Base-by-base conservation (phyloP, 495 filamentous ascomycete species). In the Barbatosphaeria neglecta region DNA sequence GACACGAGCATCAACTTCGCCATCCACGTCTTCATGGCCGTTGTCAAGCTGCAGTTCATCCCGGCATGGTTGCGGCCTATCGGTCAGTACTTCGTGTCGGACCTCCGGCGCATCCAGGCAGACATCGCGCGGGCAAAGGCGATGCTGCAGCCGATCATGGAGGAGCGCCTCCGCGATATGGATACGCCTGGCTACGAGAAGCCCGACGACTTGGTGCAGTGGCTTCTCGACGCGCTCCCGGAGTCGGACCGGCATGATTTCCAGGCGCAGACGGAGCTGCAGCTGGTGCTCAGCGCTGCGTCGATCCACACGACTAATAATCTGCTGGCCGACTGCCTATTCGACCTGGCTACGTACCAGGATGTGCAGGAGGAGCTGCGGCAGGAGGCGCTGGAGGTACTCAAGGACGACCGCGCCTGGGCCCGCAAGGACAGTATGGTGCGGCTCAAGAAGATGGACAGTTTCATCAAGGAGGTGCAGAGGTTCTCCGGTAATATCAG, bases 401-500 rank as follows among this genome's bases (percentile, higher is more conserved):
- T 74, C 2, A 48, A 50, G 16, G 62, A 66, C 23, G 62, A 68
- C 10, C 64, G 56, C 5, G 60, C 51, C 20, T 65, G 62, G 62
- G 44, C 42, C 7, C 62, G 53, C 24, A 69, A 67, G 43, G 61
- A 63, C 11, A 67, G 58, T 42, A 56, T 76, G 48, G 41, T 40
- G 3, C 58, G 63, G 43, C 56, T 79, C 47, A 62, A 60, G 43
- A 74, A 74, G 52, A 44, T 80, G 45, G 77, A 81, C 55, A 72
- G 66, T 46, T 76, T 78, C 52, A 66, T 78, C 41, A 73, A 74
- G 40, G 77, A 81, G 50, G 60, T 62, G 9, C 66, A 69, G 44
- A 59, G 77, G 5, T 56, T 71, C 22, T 66, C 69, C 15, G 55
- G 60, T 6, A 65, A 63, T 47, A 19, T 68, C 23, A 61, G 68